phyloP scores from a whole-genome alignment of 371 early-diverging fungal species.

The Fennellomyces sp. region DNA sequence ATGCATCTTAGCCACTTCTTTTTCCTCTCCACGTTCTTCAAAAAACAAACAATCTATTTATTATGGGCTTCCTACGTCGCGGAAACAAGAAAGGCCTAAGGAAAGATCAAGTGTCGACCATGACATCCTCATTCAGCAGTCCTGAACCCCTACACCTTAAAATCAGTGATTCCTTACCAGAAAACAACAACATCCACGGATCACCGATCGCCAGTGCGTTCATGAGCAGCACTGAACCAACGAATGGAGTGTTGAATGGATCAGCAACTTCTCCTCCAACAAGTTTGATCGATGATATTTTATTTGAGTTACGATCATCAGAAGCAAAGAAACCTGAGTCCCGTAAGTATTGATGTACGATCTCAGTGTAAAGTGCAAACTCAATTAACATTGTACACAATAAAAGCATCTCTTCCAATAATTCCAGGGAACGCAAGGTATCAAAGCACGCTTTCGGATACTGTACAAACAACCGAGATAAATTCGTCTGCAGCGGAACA shows the following conservation, averaged over 20 bases:
- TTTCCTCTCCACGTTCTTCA: neutral
- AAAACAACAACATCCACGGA: slow-evolving; percentile 6
- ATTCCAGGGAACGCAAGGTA: neutral
- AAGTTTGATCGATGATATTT: neutral
- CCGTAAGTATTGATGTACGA: too few species aligned
- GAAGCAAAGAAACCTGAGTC: too few species aligned
- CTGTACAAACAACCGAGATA: too few species aligned
- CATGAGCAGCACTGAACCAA: neutral
- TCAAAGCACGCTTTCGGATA: too few species aligned
- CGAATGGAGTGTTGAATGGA: neutral
- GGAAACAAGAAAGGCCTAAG: slow-evolving; percentile 9
- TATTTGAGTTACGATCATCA: neutral
- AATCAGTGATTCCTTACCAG: too few species aligned
- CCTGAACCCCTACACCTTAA: slow-evolving; percentile 15
- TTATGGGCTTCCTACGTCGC: slow-evolving; percentile 7
- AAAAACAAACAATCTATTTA: neutral
- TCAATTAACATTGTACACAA: too few species aligned
- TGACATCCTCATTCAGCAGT: slow-evolving; percentile 14
- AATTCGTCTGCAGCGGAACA: neutral
- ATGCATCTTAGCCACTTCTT: neutral
- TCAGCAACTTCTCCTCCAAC: neutral
- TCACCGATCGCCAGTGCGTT: slow-evolving; percentile 18
- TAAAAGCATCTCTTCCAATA: neutral
- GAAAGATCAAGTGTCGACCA: neutral
- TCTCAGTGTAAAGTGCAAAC: too few species aligned